Base-by-base conservation (phyloP, 2,329 filamentous ascomycete genomes). In the Calycina herbarum region DNA sequence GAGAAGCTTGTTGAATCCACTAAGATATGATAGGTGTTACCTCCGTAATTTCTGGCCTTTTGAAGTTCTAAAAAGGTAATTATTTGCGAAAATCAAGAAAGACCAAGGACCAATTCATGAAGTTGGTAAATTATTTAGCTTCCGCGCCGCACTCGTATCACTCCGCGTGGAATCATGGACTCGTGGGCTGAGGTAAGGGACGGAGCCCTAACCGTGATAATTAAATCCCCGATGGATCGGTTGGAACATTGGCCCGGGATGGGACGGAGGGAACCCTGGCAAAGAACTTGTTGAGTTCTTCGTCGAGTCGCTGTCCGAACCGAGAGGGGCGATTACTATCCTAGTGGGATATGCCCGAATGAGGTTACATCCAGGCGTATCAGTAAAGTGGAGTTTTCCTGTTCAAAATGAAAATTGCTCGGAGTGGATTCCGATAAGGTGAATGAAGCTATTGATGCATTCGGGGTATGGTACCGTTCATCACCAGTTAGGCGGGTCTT, bases 151-250 rank as follows among this genome's bases (percentile, higher is more conserved):
- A 54, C 48, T 54, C 20, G 48, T 54, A 24, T 24, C 20, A 13
- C 24, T 24, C 24, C 48, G 38, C 38, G 38, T 40, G 38, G 38
- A 27, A 27, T 54, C 24, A 24, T 24, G n/a, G 48, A 54, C 48
- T 27, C 35, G 58, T 60, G 58, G 58, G 58, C 13, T 58, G 29
- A n/a, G 27, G 27, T 33, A 38, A 38, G 33, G 38, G 38, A 24
- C 33, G 24, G 58, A 60, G 58, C 58, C 58, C 24, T 60, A 60
- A 42, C 38, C 58, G 58, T 45, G 35, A 60, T 60, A 29, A 48
- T 59, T 38, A 45, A 54, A 54, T 54, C 20, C 20, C 48, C 45
- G 45, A 31, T 62, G 48, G 17, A 40, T 40, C 58, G 31, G 48
- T 24, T 54, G 48, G 48, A 54, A 51, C 38, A 5, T 38, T 29